Evolutionary conservation across 2,329 filamentous ascomycete genomes (phyloP).

Genomic region (Colletotrichum horii): DNA sequence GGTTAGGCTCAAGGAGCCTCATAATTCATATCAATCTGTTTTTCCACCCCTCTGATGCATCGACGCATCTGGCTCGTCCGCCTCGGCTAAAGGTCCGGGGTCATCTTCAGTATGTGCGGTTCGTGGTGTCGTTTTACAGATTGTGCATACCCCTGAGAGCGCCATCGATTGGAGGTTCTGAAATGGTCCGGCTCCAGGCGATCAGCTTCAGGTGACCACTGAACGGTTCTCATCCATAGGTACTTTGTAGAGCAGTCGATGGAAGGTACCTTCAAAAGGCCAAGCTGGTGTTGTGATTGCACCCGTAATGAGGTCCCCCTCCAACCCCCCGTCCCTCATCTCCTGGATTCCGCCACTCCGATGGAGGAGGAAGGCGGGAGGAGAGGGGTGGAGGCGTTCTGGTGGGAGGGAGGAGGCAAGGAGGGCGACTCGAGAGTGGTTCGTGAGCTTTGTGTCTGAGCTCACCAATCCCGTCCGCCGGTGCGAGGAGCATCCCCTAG

Average conservation of each 20-base stretch:
- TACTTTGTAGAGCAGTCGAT: background rate
- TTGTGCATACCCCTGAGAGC: background rate
- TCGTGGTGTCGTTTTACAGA: background rate
- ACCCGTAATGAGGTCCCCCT: slow-evolving; percentile 1
- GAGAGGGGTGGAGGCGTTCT: background rate
- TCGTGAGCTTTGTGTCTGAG: background rate
- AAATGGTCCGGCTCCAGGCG: background rate
- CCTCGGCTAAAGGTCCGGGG: background rate
- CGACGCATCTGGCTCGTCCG: background rate
- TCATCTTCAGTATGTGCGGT: background rate
- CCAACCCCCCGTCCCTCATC: background rate
- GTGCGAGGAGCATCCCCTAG: background rate
- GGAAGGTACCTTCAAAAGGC: background rate
- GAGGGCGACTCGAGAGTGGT: background rate
- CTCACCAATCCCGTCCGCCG: background rate
- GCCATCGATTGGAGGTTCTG: background rate
- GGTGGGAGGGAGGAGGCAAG: background rate
- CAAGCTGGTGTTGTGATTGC: background rate
- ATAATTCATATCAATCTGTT: background rate
- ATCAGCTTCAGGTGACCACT: background rate
- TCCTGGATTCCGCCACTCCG: slow-evolving; percentile 15
- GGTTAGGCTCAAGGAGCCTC: background rate
- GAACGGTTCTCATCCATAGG: background rate
- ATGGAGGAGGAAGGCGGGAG: slow-evolving; percentile 2
- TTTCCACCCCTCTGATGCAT: background rate